Conservation (phyloP, 1,139 yeast species). For the Zygoascus sp. region DNA sequence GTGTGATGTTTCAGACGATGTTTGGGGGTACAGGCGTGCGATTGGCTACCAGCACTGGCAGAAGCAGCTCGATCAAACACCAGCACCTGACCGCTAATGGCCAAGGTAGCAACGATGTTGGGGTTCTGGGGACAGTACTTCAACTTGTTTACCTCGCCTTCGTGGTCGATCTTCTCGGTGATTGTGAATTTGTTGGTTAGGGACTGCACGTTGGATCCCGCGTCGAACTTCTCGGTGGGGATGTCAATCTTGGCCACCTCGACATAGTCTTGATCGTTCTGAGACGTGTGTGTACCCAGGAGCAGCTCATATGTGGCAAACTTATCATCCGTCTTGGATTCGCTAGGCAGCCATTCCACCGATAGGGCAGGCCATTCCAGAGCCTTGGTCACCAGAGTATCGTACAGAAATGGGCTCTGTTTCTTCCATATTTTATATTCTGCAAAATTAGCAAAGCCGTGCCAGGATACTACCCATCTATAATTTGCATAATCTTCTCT, state of each 20-base stretch:
- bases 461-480: no score
- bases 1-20: slow-evolving; percentile 52
- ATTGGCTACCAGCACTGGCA: slow-evolving; percentile 21
- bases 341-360: slow-evolving; percentile 38
- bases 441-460: slow-evolving; percentile 10
- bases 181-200: slow-evolving; percentile 44
- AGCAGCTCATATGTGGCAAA: slow-evolving; percentile 41
- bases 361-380: slow-evolving; percentile 50
- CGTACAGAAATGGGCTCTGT: slow-evolving; percentile 80
- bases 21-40: slow-evolving; percentile 16
- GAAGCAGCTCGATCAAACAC: slow-evolving; percentile 50
- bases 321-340: slow-evolving; percentile 21
- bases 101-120: slow-evolving; percentile 65
- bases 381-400: slow-evolving; percentile 65
- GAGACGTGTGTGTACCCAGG: slow-evolving; percentile 82
- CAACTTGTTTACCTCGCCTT: slow-evolving; percentile 61
- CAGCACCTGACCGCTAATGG: slow-evolving; percentile 68
- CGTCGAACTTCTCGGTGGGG: slow-evolving; percentile 42
- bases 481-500: no score
- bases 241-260: slow-evolving; percentile 71
- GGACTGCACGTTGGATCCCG: slow-evolving; percentile 19
- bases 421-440: slow-evolving; percentile 65
- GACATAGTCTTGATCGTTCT: slow-evolving; percentile 67
- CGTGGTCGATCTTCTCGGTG: slow-evolving; percentile 47
- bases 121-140: slow-evolving; percentile 75